Percentiles rank a stretch among this genome's conserved stretches.
Conservation (phyloP, 345 rosid species). For the Hibiscus tridactylites region DNA sequence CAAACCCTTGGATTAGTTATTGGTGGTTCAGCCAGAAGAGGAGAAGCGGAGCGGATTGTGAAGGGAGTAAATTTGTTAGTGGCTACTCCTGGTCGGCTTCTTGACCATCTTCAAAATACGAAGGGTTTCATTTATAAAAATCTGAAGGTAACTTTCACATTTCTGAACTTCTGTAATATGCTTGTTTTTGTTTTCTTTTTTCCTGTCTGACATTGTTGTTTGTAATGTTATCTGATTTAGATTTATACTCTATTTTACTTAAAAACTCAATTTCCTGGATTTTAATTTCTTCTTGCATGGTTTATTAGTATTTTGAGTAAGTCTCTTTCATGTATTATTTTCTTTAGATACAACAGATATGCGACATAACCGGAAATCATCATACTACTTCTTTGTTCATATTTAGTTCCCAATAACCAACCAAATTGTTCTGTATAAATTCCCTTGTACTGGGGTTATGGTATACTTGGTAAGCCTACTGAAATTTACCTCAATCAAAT, state of each 20-base stretch:
- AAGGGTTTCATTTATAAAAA: conserved; percentile 78
- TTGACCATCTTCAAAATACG: conserved; percentile 92
- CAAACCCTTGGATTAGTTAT: conserved; percentile 82
- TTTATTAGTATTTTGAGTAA: neutral
- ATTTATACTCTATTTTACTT: neutral
- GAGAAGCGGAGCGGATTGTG: conserved; percentile 73
- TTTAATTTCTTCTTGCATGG: neutral
- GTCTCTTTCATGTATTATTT: neutral
- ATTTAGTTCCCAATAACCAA: neutral
- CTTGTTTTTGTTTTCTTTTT: neutral
- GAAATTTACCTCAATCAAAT: neutral
- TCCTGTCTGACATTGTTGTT: neutral
- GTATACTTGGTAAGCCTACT: neutral
- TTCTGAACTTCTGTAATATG: neutral
- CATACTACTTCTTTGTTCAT: neutral
- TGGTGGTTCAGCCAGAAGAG: conserved; percentile 78
- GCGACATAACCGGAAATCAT: neutral
- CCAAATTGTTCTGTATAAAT: neutral
- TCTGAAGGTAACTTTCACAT: conserved; percentile 49
- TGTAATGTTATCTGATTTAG: neutral
- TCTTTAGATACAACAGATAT: neutral
- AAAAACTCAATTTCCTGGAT: neutral
- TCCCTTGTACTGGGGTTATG: neutral
- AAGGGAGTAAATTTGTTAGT: conserved; percentile 84
- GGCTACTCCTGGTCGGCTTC: conserved; percentile 97